Base-by-base conservation (phyloP, 1,139 yeast species). In the Yarrowia galli region DNA sequence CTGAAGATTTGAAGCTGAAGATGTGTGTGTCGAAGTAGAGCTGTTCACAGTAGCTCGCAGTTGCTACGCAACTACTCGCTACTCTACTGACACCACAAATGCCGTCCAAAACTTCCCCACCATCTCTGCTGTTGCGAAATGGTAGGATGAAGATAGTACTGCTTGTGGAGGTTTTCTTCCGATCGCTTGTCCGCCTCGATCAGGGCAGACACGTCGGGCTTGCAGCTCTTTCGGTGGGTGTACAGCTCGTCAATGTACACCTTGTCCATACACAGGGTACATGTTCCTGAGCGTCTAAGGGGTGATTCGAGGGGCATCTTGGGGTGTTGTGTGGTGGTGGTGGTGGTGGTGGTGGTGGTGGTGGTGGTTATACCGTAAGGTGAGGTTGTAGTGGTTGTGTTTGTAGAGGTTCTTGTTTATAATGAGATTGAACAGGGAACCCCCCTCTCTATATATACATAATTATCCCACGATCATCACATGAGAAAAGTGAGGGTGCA, bases 201-300 rank as follows among this genome's bases (percentile, higher is more conserved):
- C 15, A 36, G 7, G 3, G 42, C n/a, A 2, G 28, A 35, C 2
- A 13, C 18, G 20, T 18, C 58, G 15, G 58, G 58, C 2, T 18
- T 16, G 13, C 58, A 51, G 9, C 2, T 35, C 43, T 51, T 51
- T 35, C 58, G 4, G 20, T 51, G 58, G 1, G 58, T n/a, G 28
- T 51, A 51, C 28, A 51, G 58, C 58, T 51, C 43, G 42, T 51
- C 58, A 8, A 51, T 51, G 20, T 20, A 51, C 25, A 51, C 25
- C 58, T 51, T 51, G 58, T 51, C 32, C 28, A 20, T 35, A 35
- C 58, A 51, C 43, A 51, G 42, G 28, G 58, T 51, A 42, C 58
- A 51, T 2, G 58, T 51, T 22, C 43, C 58, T 8, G 23, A 5
- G 2, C 58, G 42, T 36, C 58, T 8, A 12, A 20, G 7, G 18